phyloP scores from a whole-genome alignment of 2,329 filamentous ascomycete genomes.

The Cyanodermella asteris region DNA sequence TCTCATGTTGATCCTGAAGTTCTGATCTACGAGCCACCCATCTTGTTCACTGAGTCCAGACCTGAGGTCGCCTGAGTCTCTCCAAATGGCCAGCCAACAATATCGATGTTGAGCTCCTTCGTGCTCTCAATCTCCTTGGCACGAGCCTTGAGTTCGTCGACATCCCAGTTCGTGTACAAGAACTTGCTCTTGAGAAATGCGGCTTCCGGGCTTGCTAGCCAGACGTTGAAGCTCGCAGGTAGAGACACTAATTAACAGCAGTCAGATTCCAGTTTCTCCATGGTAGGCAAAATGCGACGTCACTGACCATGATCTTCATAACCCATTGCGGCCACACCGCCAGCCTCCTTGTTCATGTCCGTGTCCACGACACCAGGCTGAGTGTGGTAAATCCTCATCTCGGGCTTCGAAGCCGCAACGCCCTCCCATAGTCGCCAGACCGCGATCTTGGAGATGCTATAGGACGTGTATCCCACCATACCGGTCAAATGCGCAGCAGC shows the following conservation, averaged over 20 bases:
- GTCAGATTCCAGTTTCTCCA: too few species aligned
- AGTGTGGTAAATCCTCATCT: constrained; percentile 18
- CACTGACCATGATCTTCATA: constrained; percentile 7
- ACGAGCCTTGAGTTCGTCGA: constrained; percentile 24
- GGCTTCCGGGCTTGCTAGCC: constrained; percentile 24
- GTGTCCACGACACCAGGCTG: constrained; percentile 20
- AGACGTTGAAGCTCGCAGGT: constrained; percentile 19
- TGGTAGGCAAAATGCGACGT: too few species aligned
- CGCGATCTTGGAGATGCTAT: constrained; percentile 22
- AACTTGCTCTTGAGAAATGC: constrained; percentile 24
- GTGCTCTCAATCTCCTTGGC: constrained; percentile 14
- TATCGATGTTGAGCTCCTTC: constrained; percentile 1
- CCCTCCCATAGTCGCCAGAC: constrained; percentile 21
- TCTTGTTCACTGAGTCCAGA: too few species aligned
- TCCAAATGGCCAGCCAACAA: too few species aligned
- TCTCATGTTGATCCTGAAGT: too few species aligned
- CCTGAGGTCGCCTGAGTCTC: too few species aligned
- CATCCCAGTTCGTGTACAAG: constrained; percentile 30
- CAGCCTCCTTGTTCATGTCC: too few species aligned
- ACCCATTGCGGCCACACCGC: too few species aligned
- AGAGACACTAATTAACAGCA: constrained; percentile 6
- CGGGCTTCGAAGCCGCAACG: constrained; percentile 19
- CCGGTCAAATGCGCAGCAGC: too few species aligned
- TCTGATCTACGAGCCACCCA: too few species aligned
- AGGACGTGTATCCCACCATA: too few species aligned